Conservation (phyloP, 176 grass and related monocot genomes). For the Zoysia japonica region DNA sequence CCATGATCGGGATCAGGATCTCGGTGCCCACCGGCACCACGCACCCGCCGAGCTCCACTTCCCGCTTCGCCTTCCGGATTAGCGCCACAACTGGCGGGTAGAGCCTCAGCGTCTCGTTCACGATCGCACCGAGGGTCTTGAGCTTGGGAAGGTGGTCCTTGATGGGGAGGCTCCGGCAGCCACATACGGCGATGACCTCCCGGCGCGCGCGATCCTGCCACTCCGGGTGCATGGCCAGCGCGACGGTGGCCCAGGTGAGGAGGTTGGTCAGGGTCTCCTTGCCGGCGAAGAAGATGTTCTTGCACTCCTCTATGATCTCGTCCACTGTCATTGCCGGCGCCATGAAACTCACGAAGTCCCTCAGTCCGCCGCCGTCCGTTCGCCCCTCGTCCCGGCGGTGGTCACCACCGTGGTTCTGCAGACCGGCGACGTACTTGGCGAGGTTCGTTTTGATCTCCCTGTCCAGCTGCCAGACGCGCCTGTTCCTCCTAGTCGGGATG, state of each 20-base stretch:
- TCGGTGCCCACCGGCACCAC: constrained; percentile 84
- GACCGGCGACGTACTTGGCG: constrained; percentile 45
- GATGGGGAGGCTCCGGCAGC: constrained; percentile 47
- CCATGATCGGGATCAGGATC: constrained; percentile 82
- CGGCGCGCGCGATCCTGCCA: constrained; percentile 82
- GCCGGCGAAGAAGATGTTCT: constrained; percentile 92
- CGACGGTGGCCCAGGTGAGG: constrained; percentile 85
- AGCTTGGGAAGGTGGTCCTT: constrained; percentile 81
- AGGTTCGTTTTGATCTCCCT: constrained; percentile 71
- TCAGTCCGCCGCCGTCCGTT: constrained; percentile 17
- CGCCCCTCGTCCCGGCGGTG: constrained; percentile 6
- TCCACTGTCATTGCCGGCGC: constrained; percentile 39
- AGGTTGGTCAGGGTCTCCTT: constrained; percentile 79
- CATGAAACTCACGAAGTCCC: constrained; percentile 78
- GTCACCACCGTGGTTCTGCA: constrained; percentile 6
- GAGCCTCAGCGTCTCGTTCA: constrained; percentile 85
- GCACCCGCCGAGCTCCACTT: constrained; percentile 77
- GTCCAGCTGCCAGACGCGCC: constrained; percentile 68
- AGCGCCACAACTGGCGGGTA: constrained; percentile 92
- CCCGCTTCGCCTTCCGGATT: constrained; percentile 65
- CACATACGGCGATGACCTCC: constrained; percentile 80
- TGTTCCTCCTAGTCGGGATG: constrained; percentile 66
- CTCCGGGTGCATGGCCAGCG: constrained; percentile 90
- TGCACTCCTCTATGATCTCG: constrained; percentile 86
- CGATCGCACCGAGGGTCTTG: constrained; percentile 71